These are phyloP conservation scores for Guillardia theta DNA, from an alignment of 78 protist species.

Conservation along the genomic window DNA sequence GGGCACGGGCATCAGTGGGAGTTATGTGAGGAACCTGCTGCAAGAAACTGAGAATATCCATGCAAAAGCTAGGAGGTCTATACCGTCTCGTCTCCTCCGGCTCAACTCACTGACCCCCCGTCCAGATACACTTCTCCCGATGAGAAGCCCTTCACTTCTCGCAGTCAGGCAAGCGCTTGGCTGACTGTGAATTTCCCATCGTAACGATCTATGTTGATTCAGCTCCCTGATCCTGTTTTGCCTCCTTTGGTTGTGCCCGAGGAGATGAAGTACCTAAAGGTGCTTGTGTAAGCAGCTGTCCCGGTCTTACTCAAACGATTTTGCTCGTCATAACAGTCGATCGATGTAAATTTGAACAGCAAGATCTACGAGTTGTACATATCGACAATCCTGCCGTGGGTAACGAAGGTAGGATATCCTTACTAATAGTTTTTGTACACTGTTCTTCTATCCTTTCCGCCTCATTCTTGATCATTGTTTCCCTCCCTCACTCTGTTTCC, in stretches of 20 bases:
- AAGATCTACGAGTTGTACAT: neutral
- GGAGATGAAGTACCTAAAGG: neutral
- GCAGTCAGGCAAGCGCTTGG: neutral
- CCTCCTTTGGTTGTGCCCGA: neutral
- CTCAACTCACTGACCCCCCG: neutral
- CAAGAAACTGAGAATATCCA: neutral
- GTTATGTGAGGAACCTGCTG: neutral
- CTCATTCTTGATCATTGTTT: too few species aligned
- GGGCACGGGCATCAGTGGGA: neutral
- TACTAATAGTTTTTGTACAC: too few species aligned
- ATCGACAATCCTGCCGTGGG: neutral
- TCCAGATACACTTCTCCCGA: conserved; percentile 52
- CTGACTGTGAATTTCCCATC: too few species aligned
- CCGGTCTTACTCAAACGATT: neutral
- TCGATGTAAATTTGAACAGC: conserved; percentile 1
- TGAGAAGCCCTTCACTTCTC: conserved; percentile 51
- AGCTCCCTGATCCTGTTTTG: neutral
- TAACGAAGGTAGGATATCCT: neutral
- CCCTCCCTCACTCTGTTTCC: neutral
- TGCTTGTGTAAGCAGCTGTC: neutral
- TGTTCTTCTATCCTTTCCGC: too few species aligned
- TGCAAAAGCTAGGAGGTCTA: neutral
- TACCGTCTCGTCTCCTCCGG: neutral
- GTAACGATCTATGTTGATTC: too few species aligned
- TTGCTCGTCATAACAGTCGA: neutral